Percentiles rank a stretch among this genome's conserved stretches.
Evolutionary conservation across 2,329 filamentous ascomycete species (phyloP).

Genomic region (Exserohilum turcica): DNA sequence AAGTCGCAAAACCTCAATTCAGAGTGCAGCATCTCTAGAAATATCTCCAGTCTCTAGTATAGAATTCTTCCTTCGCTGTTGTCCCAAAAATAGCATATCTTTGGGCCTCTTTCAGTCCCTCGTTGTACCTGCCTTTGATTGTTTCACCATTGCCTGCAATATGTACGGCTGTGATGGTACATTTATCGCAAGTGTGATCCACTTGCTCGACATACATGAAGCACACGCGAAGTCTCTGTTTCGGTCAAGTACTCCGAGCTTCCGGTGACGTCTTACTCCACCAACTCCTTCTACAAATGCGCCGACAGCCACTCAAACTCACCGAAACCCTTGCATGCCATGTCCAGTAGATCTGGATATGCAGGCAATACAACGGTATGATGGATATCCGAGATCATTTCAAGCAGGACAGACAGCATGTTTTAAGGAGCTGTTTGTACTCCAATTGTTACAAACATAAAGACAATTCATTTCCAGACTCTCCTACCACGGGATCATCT

Average conservation of each 20-base stretch:
- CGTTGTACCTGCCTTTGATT: no score
- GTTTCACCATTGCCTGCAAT: no score
- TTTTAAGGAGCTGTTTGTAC: constrained; percentile 1
- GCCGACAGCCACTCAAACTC: constrained; percentile 5
- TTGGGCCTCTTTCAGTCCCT: not conserved
- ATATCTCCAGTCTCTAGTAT: no score
- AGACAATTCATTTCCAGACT: not conserved
- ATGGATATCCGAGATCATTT: not conserved
- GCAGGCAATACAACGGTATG: not conserved
- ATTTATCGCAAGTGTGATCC: not conserved
- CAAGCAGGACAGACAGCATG: not conserved
- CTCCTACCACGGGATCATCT: not conserved
- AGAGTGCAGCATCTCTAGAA: no score
- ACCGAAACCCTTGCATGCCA: not conserved
- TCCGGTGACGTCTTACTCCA: not conserved
- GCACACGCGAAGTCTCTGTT: not conserved
- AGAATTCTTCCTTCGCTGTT: not conserved
- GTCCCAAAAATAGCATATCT: not conserved
- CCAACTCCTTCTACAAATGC: not conserved
- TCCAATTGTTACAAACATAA: not conserved
- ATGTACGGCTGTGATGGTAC: not conserved
- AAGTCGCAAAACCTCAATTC: no score
- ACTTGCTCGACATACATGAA: not conserved
- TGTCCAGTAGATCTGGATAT: not conserved
- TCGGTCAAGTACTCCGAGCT: not conserved